Percentiles rank a stretch among this genome's conserved stretches.
Evolutionary conservation across 75 land plant genomes (phyloP).

Genomic region (Cupressus sempervirens): DNA sequence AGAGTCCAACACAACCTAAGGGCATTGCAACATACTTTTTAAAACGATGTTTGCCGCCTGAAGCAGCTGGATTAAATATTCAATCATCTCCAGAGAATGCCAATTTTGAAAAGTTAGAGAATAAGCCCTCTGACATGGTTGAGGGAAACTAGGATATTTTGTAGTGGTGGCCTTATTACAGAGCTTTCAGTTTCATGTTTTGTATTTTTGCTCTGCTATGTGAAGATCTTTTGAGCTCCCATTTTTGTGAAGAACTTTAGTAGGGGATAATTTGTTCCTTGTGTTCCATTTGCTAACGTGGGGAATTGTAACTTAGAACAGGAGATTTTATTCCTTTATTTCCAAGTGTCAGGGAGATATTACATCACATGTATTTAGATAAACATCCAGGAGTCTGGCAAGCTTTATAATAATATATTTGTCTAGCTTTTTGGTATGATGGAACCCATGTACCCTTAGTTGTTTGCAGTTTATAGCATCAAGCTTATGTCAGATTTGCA

Average conservation of each 20-base stretch:
- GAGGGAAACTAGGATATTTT: not conserved
- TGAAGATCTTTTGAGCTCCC: not conserved
- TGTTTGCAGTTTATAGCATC: not conserved
- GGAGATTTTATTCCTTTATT: not conserved
- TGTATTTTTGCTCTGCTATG: not conserved
- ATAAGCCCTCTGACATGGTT: not conserved
- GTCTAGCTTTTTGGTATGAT: not conserved
- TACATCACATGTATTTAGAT: not conserved
- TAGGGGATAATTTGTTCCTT: not conserved
- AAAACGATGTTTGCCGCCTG: slow-evolving; percentile 14
- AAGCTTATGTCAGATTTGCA: not conserved
- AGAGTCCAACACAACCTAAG: slow-evolving; percentile 7
- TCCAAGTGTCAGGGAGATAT: not conserved
- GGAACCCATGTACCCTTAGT: not conserved
- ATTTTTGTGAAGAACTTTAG: not conserved
- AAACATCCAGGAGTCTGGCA: not conserved
- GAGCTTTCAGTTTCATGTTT: not conserved
- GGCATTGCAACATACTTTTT: slow-evolving; percentile 5
- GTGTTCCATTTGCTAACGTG: not conserved
- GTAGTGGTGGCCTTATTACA: not conserved
- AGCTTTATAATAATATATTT: not conserved
- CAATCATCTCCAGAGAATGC: not conserved
- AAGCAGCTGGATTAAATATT: slow-evolving; percentile 1
- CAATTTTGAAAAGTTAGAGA: not conserved
- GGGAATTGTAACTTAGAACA: not conserved